Base-by-base conservation (phyloP, 2,329 filamentous ascomycete genomes). In the Pseudocercospora pini-densiflorae region DNA sequence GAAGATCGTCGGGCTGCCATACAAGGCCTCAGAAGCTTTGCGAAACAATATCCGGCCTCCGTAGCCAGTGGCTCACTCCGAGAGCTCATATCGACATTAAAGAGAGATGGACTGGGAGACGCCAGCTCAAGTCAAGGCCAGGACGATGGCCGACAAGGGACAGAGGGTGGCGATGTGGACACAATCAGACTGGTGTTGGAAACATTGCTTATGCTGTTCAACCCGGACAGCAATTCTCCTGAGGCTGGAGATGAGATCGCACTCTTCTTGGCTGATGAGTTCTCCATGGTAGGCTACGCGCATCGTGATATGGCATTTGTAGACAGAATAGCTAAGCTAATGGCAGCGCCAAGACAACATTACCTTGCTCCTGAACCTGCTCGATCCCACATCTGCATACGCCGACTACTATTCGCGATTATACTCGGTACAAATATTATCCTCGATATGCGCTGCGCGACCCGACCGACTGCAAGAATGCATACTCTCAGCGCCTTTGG, bases 241-340 rank as follows among this genome's bases (percentile, higher is more conserved):
- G 94, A 98, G 85, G 93, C 94, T 62, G 97, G 94, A 14, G 94
- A 98, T 71, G 95, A 99, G 80, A 96, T 99, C 73, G 91, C 91
- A 19, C 84, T 98, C 29, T 99, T 95, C 93, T 85, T 99, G 66
- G 95, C 95, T 62, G 95, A 99, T 80, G 94, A 98, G 79, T 99
- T 99, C 78, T 97, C 95, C 36, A 94, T 97, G 84, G 88, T 90
- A 83, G 71, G 81, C 76, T 29, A 45, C 33, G n/a, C 57, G 51
- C 27, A 51, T 53, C 21, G 24, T 43, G 24, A 47, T 36, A 59
- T 54, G 19, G 24, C 21, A 54, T 55, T 36, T 47, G 31, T 62
- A 55, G 62, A 67, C 58, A 57, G 62, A 66, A 69, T 68, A 75
- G 75, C 85, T 88, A 82, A 88, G 82, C 79, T 80, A 78, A 82